phyloP scores from a whole-genome alignment of 106 monocot species.

The Triglochin maritima region DNA sequence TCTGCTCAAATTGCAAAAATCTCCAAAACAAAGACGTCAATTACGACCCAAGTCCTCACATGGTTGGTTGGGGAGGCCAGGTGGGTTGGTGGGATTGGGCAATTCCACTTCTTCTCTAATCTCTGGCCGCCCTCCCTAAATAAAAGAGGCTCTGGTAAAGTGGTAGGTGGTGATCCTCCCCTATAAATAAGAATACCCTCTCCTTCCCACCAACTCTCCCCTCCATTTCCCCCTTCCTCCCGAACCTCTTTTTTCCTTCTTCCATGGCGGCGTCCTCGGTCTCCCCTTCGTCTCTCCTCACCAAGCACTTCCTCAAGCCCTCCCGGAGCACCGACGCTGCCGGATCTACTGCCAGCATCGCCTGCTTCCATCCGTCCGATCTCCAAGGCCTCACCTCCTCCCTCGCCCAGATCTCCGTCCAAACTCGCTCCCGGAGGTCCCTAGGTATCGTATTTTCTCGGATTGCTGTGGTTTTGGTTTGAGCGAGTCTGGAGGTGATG shows the following conservation, averaged over 20 bases:
- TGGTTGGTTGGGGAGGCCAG: not conserved
- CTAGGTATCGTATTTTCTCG: not conserved
- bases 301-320: slow-evolving; percentile 37
- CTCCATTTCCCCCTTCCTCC: slow-evolving; percentile 10
- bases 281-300: slow-evolving; percentile 20
- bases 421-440: slow-evolving; percentile 4
- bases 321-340: slow-evolving; percentile 16
- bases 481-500: not conserved
- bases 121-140: not conserved
- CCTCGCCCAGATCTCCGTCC: slow-evolving; percentile 29
- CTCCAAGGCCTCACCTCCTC: slow-evolving; percentile 21
- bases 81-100: not conserved
- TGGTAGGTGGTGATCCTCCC: not conserved
- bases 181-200: too few relatives aligned
- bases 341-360: slow-evolving; percentile 10
- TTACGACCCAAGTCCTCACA: not conserved
- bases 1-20: too few relatives aligned
- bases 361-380: slow-evolving; percentile 40
- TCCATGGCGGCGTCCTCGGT: slow-evolving; percentile 12
- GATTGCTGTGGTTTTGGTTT: not conserved
- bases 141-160: not conserved
- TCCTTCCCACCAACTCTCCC: not conserved
- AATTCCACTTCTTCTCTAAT: not conserved
- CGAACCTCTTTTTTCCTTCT: slow-evolving; percentile 1
- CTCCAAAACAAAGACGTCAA: not conserved